Evolutionary conservation across 2,329 filamentous ascomycete species (phyloP).

Genomic region (Arthroderma sp.): DNA sequence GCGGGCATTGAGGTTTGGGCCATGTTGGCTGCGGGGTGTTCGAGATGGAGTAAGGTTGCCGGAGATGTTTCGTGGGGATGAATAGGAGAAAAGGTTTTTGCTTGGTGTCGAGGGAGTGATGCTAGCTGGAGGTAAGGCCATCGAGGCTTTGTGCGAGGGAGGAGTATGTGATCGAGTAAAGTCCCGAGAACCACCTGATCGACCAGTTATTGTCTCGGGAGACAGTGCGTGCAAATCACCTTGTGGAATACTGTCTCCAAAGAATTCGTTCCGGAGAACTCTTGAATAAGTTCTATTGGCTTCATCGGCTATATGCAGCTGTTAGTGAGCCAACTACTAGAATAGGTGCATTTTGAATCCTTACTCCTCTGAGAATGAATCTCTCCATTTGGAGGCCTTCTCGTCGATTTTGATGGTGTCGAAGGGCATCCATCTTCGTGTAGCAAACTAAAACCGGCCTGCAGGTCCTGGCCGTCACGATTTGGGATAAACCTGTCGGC

Average conservation of each 20-base stretch:
- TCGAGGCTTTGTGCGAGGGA: constrained; percentile 49
- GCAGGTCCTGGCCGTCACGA: constrained; percentile 79
- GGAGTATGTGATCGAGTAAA: constrained; percentile 68
- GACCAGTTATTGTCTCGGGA: constrained; percentile 37
- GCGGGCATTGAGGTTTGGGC: constrained; percentile 73
- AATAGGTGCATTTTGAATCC: constrained; percentile 17
- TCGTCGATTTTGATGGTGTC: constrained; percentile 73
- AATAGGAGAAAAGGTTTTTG: constrained; percentile 92
- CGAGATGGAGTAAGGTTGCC: constrained; percentile 80
- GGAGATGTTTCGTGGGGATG: constrained; percentile 59
- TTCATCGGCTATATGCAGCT: constrained; percentile 55
- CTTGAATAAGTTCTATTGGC: constrained; percentile 87
- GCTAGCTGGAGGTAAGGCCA: constrained; percentile 53
- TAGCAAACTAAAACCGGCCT: constrained; percentile 81
- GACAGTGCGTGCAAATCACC: constrained; percentile 51
- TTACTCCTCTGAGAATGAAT: constrained; percentile 86
- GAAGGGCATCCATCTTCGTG: constrained; percentile 89
- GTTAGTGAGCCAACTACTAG: constrained; percentile 10
- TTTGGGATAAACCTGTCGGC: constrained; percentile 77
- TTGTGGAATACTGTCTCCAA: constrained; percentile 81
- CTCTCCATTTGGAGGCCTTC: constrained; percentile 74
- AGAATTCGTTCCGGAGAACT: constrained; percentile 78
- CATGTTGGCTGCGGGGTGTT: constrained; percentile 77
- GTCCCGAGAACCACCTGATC: constrained; percentile 44
- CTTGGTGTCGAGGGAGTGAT: constrained; percentile 89